These are phyloP conservation scores for Diatrype stigma DNA, from an alignment of 2,329 filamentous ascomycete species.

Conservation along the genomic window DNA sequence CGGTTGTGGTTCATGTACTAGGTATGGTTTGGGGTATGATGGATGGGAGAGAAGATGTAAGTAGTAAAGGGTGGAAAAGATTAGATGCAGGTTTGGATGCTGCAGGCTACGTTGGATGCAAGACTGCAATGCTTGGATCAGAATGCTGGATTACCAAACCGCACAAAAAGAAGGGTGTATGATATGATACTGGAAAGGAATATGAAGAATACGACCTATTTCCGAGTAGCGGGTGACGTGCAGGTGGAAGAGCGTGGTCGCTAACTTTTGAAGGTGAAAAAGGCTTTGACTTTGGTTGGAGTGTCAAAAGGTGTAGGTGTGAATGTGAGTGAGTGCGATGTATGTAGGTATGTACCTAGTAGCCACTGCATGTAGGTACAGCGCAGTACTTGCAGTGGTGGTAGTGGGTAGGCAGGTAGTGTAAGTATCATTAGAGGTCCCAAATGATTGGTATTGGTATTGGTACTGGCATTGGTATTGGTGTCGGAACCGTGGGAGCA, in stretches of 20 bases:
- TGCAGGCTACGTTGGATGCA: no score
- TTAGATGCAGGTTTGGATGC: background rate
- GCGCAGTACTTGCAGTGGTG: no score
- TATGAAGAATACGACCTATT: background rate
- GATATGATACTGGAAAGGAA: background rate
- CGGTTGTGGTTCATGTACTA: constrained; percentile 13
- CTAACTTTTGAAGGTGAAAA: background rate
- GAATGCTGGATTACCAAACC: background rate
- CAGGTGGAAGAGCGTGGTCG: background rate
- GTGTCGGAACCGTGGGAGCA: no score
- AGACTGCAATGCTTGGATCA: background rate
- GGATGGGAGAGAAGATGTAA: constrained; percentile 1
- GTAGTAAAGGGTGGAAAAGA: background rate
- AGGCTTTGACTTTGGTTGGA: background rate
- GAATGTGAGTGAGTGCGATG: background rate
- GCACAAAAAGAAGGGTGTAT: background rate
- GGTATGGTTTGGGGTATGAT: constrained; percentile 1
- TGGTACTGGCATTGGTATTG: no score
- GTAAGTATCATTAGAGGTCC: no score
- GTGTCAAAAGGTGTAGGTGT: background rate
- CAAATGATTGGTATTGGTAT: no score
- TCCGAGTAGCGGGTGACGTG: background rate
- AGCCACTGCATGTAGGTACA: background rate
- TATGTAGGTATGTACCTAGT: background rate
- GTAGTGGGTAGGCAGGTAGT: background rate